Evolutionary conservation across 192 early-diverging fungal genomes (phyloP), one percentile per base, ranked within the genome.

Genomic region (Rhizoclosmatium sp.): DNA sequence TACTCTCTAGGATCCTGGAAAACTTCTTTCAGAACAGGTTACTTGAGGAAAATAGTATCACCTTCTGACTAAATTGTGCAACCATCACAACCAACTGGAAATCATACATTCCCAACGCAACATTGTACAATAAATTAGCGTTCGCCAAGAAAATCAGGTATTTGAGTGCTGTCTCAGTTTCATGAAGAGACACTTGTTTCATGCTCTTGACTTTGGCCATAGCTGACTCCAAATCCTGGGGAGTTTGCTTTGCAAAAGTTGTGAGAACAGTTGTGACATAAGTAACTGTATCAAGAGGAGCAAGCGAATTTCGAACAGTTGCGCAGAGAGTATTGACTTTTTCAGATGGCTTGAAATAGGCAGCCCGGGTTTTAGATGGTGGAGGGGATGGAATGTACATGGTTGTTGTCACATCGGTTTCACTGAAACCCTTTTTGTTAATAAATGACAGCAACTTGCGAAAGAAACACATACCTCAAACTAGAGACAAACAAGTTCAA

Each of bases 51-150:
- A n/a, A 47, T 3, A 51, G 31, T 12, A n/a, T 39, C 75, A 87
- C 90, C 86, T 93, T 97, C 72, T 99, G 96, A 39, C 94, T 94
- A 83, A 95, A 93, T 80, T 98, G 96, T n/a, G 96, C 98, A 47
- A 98, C 95, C 92, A 97, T 92, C 44, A 99, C 81, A 1, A 96
- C 95, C 44, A 99, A 84, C 14, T 90, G 85, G 80, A 99, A 94
- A 74, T 99, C 95, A 78, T 99, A 99, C 88, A 96, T 92, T 5
- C 95, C 96, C 72, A 99, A 81, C 1, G 96, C 96, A 1, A 97
- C 93, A 71, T 97, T 88, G 75, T 94, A 99, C 1, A 98, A 89
- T 23, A 87, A 88, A 77, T 97, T 92, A 60, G 93, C 94, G 78
- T 99, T 93, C 4, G 92, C 92, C 66, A 99, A 89, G 82, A 98